Evolutionary conservation across 2,329 filamentous ascomycete species (phyloP).

Genomic region (Graphiopsis chlorocephala): DNA sequence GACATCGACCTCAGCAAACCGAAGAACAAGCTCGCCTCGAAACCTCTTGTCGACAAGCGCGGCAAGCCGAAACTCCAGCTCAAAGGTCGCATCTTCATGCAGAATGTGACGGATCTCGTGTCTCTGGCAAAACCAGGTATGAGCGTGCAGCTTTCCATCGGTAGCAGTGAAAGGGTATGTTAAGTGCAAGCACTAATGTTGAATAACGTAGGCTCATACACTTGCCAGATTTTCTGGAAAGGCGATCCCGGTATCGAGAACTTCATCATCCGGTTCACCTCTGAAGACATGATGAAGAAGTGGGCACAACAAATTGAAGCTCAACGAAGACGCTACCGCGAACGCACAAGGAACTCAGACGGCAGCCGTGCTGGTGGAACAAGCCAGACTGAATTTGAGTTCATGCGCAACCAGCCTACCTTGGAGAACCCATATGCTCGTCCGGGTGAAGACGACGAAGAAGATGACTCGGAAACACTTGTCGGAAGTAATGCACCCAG

Average conservation of each 20-base stretch:
- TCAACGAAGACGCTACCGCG: conserved; percentile 59
- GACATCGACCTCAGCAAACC: conserved; percentile 82
- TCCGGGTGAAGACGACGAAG: conserved; percentile 55
- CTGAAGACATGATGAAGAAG: conserved; percentile 89
- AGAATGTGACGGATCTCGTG: conserved; percentile 94
- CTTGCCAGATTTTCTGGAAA: conserved; percentile 98
- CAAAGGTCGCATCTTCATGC: conserved; percentile 98
- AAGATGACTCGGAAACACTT: conserved; percentile 48
- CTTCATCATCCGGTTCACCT: conserved; percentile 89
- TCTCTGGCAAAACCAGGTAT: conserved; percentile 83
- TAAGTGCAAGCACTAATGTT: conserved; percentile 23
- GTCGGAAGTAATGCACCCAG: conserved; percentile 24
- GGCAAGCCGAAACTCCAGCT: conserved; percentile 78
- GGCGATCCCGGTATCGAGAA: conserved; percentile 93
- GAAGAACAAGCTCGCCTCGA: conserved; percentile 71
- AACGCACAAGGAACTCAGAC: conserved; percentile 45
- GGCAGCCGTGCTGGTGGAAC: conserved; percentile 39
- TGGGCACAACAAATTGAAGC: conserved; percentile 79
- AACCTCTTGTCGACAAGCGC: conserved; percentile 65
- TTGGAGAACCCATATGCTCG: conserved; percentile 80
- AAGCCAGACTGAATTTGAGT: conserved; percentile 72
- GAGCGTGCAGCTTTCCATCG: conserved; percentile 31
- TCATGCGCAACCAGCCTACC: conserved; percentile 66
- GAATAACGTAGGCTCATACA: conserved; percentile 70
- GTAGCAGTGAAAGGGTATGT: conserved; percentile 30